Percentiles rank a stretch among this genome's conserved stretches.
These are phyloP conservation scores for Pulchroboletus neoregius DNA, from an alignment of 1,284 basidiomycete genomes.

Conservation along the genomic window DNA sequence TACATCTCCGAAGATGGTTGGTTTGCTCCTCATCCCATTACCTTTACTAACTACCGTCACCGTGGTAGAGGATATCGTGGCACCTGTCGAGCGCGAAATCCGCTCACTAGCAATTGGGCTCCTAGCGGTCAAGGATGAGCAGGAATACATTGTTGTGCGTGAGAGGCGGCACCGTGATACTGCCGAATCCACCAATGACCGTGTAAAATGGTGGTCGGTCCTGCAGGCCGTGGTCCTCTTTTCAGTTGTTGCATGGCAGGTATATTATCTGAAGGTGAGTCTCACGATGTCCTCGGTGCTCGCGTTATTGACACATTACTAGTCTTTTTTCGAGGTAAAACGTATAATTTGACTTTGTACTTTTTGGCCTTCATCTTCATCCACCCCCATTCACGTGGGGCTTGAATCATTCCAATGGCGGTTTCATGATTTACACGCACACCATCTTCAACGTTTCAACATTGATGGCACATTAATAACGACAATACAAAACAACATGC, in stretches of 20 bases:
- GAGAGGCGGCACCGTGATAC: constrained; percentile 94
- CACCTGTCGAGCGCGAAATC: constrained; percentile 96
- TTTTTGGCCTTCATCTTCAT: constrained; percentile 1
- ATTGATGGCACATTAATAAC: constrained; percentile 15
- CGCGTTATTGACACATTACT: constrained; percentile 25
- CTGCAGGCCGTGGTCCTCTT: constrained; percentile 86
- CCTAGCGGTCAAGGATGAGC: constrained; percentile 94
- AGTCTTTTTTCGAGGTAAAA: constrained; percentile 93
- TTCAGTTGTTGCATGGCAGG: constrained; percentile 91
- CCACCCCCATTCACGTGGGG: not conserved
- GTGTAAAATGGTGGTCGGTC: constrained; percentile 99
- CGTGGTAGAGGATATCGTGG: constrained; percentile 61
- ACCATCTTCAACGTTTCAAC: not conserved
- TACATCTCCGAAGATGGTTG: constrained; percentile 84
- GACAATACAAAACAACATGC: constrained; percentile 23
- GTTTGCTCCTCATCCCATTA: constrained; percentile 18
- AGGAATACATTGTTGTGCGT: constrained; percentile 95
- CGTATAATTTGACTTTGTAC: constrained; percentile 66
- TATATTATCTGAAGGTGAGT: constrained; percentile 93
- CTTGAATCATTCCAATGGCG: not conserved
- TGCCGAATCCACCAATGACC: constrained; percentile 90
- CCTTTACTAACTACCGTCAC: constrained; percentile 18
- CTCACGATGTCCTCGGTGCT: not conserved
- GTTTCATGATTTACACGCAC: not conserved
- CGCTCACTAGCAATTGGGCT: constrained; percentile 82